Evolutionary conservation across 306 rosid genomes (phyloP), one percentile per base, ranked within the genome.

Genomic region (Fagus crenata): DNA sequence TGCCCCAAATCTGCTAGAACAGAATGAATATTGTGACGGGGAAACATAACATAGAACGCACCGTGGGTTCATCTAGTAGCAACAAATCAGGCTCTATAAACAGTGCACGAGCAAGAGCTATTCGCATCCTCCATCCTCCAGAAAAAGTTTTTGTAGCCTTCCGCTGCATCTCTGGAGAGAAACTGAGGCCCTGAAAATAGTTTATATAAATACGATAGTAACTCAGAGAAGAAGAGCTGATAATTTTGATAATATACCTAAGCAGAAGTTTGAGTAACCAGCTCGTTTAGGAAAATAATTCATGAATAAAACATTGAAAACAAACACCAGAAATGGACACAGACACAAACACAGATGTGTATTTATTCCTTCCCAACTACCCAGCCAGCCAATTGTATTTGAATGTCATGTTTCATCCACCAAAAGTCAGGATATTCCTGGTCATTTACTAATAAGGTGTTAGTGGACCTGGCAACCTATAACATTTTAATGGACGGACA

Each of bases 81-180:
- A 95, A 83, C 53, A 95, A 59, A 81, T 95, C 99, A 69, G 97
- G 99, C 86, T 95, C 97, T 78, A 95, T 79, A 81, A 95, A 95
- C 75, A 95, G 81, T 63, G 99, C 98, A 82, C 99, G 96, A 15
- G 99, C 99, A 82, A 95, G 97, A 71, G 99, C 99, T 86, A 95
- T 95, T 59, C 99, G 89, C 99, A 95, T 95, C 84, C 97, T 80
- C 99, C 99, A 95, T 76, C 99, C 99, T 78, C 99, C 99, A 77
- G 99, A 95, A 84, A 95, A 95, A 4, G 96, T 75, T 84, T 95
- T 95, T 42, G 99, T 95, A 58, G 99, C 85, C 71, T 81, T 89
- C 83, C 74, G 85, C 84, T 92, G 97, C 99, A 95, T 95, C 76
- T 95, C 99, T 37, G 93, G 72, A 67, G 98, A 33, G 89, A 95